A percentile compares a stretch with the other conserved stretches of the same genome.
Conservation (phyloP, 495 filamentous ascomycete species). For the Hapsidospora chrysogenum region DNA sequence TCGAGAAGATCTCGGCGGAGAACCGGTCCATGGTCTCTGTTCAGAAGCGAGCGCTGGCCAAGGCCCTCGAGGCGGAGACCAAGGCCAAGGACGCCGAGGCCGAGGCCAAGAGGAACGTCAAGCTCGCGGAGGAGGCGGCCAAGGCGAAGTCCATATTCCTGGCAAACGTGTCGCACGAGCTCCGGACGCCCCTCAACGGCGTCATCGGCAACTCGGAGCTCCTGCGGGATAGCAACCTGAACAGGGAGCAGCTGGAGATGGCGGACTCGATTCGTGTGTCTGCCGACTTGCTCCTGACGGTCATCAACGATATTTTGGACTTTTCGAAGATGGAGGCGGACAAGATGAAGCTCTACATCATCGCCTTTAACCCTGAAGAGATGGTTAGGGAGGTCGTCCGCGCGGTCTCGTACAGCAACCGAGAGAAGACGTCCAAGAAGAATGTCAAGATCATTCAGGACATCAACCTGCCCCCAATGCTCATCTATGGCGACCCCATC, state of each 20-base stretch:
- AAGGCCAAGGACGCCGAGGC: constrained; percentile 73
- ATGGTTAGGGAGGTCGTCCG: constrained; percentile 80
- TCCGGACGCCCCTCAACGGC: constrained; percentile 74
- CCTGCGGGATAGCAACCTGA: constrained; percentile 58
- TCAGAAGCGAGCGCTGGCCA: constrained; percentile 65
- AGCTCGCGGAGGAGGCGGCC: constrained; percentile 79
- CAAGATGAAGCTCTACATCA: constrained; percentile 85
- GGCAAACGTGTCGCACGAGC: constrained; percentile 79
- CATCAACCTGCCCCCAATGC: constrained; percentile 54
- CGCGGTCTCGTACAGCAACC: constrained; percentile 69
- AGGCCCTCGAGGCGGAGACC: constrained; percentile 63
- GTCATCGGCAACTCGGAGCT: constrained; percentile 85
- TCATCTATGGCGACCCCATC: constrained; percentile 83
- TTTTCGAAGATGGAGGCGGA: constrained; percentile 89
- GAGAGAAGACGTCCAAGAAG: constrained; percentile 47
- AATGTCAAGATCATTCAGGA: constrained; percentile 49
- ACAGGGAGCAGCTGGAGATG: constrained; percentile 72
- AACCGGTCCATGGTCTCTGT: constrained; percentile 79
- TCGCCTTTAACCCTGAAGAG: constrained; percentile 68
- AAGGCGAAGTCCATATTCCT: constrained; percentile 86
- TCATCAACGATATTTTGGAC: constrained; percentile 91
- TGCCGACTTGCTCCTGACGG: constrained; percentile 74
- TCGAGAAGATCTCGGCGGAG: constrained; percentile 62
- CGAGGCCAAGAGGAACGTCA: constrained; percentile 71
- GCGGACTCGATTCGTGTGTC: constrained; percentile 87